A percentile compares a stretch with the other conserved stretches of the same genome.
These are phyloP conservation scores for Pythium apleroticum DNA, from an alignment of 352 stramenopile species.

Conservation along the genomic window DNA sequence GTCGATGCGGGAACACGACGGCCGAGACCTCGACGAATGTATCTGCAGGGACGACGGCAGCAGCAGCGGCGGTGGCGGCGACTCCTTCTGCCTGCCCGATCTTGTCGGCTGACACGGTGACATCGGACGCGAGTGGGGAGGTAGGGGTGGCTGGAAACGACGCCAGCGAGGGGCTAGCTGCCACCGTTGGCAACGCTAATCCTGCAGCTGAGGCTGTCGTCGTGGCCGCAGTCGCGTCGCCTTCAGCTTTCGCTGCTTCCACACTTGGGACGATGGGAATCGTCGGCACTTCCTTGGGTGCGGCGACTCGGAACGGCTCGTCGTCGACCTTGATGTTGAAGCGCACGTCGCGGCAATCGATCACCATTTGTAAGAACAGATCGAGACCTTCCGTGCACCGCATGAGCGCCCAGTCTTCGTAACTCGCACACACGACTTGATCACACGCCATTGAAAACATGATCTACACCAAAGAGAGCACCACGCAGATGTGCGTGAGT, in stretches of 20 bases:
- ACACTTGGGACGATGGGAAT: slow-evolving; percentile 17
- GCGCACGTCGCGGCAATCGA: slow-evolving; percentile 63
- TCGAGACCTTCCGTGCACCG: slow-evolving; percentile 69
- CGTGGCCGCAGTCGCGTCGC: slow-evolving; percentile 12
- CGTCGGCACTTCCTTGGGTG: slow-evolving; percentile 24
- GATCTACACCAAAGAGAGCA: slow-evolving; percentile 37
- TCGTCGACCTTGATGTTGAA: slow-evolving; percentile 73
- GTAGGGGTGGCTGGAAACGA: slow-evolving; percentile 18
- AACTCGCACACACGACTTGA: slow-evolving; percentile 68
- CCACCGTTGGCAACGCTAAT: background rate
- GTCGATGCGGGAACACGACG: slow-evolving; percentile 63
- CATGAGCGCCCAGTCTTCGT: slow-evolving; percentile 82
- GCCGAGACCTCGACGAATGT: slow-evolving; percentile 47
- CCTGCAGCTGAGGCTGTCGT: background rate
- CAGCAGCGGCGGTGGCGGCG: background rate
- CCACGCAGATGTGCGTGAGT: too few relatives aligned
- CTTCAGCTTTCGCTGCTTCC: slow-evolving; percentile 13
- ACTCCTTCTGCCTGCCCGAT: slow-evolving; percentile 19
- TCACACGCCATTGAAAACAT: slow-evolving; percentile 78
- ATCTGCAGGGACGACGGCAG: slow-evolving; percentile 23
- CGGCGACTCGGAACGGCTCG: slow-evolving; percentile 40
- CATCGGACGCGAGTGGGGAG: slow-evolving; percentile 26
- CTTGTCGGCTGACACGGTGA: slow-evolving; percentile 30
- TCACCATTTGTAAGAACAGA: slow-evolving; percentile 75
- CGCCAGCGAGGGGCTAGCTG: background rate